These are phyloP conservation scores for Knoxia roxburghii DNA, from an alignment of 257 asterid species.

Conservation along the genomic window DNA sequence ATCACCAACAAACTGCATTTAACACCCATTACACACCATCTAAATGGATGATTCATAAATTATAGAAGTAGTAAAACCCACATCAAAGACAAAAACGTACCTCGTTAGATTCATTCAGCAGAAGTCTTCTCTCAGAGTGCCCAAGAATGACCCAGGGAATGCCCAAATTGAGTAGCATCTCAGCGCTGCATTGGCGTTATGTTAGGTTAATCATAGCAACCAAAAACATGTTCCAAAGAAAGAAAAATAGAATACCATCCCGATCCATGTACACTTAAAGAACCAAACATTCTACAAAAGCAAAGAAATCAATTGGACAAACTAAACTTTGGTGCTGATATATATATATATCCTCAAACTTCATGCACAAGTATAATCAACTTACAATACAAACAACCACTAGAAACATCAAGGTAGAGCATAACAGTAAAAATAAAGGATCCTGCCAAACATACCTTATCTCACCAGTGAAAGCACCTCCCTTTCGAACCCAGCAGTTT, in stretches of 20 bases:
- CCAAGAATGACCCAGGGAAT: slow-evolving; percentile 50
- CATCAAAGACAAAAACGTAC: slow-evolving; percentile 17
- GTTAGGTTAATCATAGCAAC: not conserved
- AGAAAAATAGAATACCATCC: not conserved
- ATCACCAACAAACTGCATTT: slow-evolving; percentile 71
- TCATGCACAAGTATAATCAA: not conserved
- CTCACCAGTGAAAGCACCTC: slow-evolving; percentile 43
- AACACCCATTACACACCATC: not conserved
- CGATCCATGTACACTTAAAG: not conserved
- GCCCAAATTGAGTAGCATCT: slow-evolving; percentile 38
- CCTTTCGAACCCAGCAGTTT: slow-evolving; percentile 42
- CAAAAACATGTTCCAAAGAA: not conserved
- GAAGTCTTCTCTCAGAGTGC: slow-evolving; percentile 43
- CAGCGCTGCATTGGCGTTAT: slow-evolving; percentile 23
- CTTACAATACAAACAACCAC: not conserved
- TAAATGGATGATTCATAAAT: not conserved
- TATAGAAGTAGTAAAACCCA: not conserved
- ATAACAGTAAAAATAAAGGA: not conserved
- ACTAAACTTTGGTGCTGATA: not conserved
- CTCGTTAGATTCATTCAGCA: slow-evolving; percentile 38
- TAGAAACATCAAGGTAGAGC: not conserved
- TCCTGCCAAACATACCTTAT: slow-evolving; percentile 28
- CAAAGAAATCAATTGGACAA: not conserved
- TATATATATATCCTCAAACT: not conserved
- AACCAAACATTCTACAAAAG: not conserved